phyloP scores from a whole-genome alignment of 108 stramenopile genomes.

The Nitzschia sp. region DNA sequence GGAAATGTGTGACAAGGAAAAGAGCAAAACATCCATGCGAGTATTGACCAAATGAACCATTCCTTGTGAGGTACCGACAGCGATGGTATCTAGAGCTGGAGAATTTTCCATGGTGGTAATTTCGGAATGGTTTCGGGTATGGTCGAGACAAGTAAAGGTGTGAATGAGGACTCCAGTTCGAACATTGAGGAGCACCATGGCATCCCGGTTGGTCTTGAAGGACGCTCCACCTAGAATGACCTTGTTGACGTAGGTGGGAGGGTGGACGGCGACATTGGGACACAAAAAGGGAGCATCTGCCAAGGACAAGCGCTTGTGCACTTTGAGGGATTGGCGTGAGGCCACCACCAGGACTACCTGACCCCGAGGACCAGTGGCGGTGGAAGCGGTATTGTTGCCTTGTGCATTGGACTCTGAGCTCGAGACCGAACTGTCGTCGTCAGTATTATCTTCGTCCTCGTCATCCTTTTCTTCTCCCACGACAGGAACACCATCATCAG shows the following conservation, averaged over 20 bases:
- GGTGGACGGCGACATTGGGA: conserved; percentile 68
- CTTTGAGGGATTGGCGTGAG: conserved; percentile 44
- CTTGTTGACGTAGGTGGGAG: conserved; percentile 86
- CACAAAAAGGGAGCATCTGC: conserved; percentile 45
- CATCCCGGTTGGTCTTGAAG: conserved; percentile 30
- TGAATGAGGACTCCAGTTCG: conserved; percentile 73
- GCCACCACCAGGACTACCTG: conserved; percentile 67
- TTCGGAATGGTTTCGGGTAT: conserved; percentile 9
- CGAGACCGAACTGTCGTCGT: conserved; percentile 18
- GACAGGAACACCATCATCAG: conserved; percentile 37
- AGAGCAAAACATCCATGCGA: conserved; percentile 63
- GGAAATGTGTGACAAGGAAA: conserved; percentile 60
- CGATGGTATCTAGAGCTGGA: conserved; percentile 85
- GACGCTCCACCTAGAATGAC: conserved; percentile 65
- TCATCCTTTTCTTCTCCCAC: conserved; percentile 47
- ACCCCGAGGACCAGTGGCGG: conserved; percentile 38
- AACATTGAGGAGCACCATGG: conserved; percentile 76
- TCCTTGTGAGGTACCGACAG: conserved; percentile 68
- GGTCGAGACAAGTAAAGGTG: conserved; percentile 57
- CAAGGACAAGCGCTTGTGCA: conserved; percentile 66
- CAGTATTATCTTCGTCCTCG: conserved; percentile 27
- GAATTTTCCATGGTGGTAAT: conserved; percentile 70
- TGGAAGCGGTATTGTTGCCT: conserved; percentile 8
- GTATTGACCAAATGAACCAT: conserved; percentile 75
- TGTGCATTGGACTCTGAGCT: conserved; percentile 24